Base-by-base conservation (phyloP, 306 rosid species). In the Ziziphus jujuba region DNA sequence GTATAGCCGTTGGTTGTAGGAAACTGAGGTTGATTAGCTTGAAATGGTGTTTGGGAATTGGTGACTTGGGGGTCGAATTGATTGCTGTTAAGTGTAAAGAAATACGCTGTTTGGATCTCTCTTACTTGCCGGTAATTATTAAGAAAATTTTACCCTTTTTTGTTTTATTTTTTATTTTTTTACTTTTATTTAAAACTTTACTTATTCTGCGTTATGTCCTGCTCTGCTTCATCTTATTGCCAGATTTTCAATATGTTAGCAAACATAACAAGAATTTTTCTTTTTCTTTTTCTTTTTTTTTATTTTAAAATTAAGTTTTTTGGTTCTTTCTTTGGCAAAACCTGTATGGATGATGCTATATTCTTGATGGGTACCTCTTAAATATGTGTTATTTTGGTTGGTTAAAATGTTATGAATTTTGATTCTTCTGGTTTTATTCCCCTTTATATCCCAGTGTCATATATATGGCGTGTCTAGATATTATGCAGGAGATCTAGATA, bases 1-100 rank as follows among this genome's bases (percentile, higher is more conserved):
- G 97, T 21, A 80, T 93, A 2, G 99, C 99, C 0, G 99, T 93
- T 43, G 99, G 99, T 6, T 93, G 99, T 23, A 77, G 77, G 60
- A 90, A 90, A 67, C 66, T 93, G 78, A 88, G 70, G 66, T 24
- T 85, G 74, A 73, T 93, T 57, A 71, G 81, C 63, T 81, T 93
- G 74, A 90, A 87, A 66, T 90, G 99, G 99, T 93, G 99, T 69
- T 77, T 88, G 20, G 84, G 92, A 19, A 85, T 93, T 50, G 90
- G 88, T 5, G 96, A 93, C 79, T 84, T 85, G 71, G 99, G 99
- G 53, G 90, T 93, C 15, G 91, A 77, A 17, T 82, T 90, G 82
- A 57, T 93, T 58, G 99, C 99, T 23, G 80, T 90, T 6, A 93
- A 93, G 80, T 93, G 99, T 11, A 76, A 80, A 68, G 87, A 90